Percentiles rank a stretch among this genome's conserved stretches.
phyloP scores from a whole-genome alignment of 2,329 filamentous ascomycete genomes.

The Diaporthe citriasiana region DNA sequence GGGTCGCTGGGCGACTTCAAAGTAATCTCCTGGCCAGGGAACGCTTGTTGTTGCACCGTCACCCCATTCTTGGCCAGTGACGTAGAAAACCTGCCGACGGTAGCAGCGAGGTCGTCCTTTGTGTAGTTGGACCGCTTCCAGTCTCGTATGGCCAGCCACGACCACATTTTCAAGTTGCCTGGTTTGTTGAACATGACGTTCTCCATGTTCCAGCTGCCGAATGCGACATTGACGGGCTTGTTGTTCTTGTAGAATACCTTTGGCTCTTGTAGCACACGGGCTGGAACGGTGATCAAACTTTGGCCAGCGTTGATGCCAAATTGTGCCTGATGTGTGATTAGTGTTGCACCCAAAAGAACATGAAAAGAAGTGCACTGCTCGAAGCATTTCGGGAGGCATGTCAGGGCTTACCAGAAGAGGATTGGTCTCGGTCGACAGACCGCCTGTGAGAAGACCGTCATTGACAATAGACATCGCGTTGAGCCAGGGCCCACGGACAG shows the following conservation, averaged over 20 bases:
- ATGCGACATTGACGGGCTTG: conserved; percentile 43
- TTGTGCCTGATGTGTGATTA: conserved; percentile 30
- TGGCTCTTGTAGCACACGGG: conserved; percentile 70
- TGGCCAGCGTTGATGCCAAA: conserved; percentile 63
- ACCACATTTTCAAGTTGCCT: conserved; percentile 58
- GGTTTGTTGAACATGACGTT: conserved; percentile 63
- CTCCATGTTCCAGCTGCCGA: conserved; percentile 72
- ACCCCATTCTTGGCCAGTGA: conserved; percentile 42
- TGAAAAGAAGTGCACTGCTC: conserved; percentile 27
- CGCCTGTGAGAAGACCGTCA: conserved; percentile 63
- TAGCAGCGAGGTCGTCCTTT: not conserved
- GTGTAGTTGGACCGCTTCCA: not conserved
- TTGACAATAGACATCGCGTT: conserved; percentile 70
- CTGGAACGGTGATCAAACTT: conserved; percentile 72
- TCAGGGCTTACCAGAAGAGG: conserved; percentile 52
- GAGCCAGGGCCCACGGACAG: conserved; percentile 66
- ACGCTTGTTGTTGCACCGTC: not conserved
- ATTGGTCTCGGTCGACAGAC: conserved; percentile 57
- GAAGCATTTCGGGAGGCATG: too few relatives aligned
- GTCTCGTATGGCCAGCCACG: conserved; percentile 48
- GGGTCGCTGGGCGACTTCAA: conserved; percentile 29
- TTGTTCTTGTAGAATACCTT: conserved; percentile 63
- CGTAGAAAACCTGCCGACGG: conserved; percentile 28
- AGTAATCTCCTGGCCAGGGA: not conserved
- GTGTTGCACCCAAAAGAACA: conserved; percentile 57